A percentile compares a stretch with the other conserved stretches of the same genome.
phyloP scores from a whole-genome alignment of 805 yeast species.

The Wickerhamiella azymoides region DNA sequence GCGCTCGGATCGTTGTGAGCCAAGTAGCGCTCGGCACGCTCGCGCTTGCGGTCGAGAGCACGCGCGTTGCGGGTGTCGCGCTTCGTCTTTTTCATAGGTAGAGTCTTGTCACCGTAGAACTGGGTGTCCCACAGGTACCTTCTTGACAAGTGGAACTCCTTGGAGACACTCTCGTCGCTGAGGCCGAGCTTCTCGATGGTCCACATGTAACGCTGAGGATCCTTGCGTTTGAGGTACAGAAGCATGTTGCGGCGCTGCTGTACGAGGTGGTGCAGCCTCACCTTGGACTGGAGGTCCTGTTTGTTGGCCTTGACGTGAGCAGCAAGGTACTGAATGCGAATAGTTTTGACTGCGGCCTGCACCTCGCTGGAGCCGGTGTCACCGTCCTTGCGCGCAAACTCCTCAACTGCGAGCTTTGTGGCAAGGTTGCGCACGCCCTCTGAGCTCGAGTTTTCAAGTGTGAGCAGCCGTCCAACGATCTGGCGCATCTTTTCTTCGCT shows the following conservation, averaged over 20 bases:
- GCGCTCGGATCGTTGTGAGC: conserved; percentile 19
- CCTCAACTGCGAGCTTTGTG: conserved; percentile 51
- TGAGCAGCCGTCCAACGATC: conserved; percentile 56
- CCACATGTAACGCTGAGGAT: conserved; percentile 75
- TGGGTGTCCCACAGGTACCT: conserved; percentile 23
- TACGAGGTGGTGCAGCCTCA: conserved; percentile 65
- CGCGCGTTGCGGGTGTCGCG: conserved; percentile 18
- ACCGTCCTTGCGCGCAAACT: conserved; percentile 71
- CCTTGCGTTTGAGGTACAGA: conserved; percentile 64
- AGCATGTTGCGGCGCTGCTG: conserved; percentile 79
- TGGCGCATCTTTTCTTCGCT: conserved; percentile 45
- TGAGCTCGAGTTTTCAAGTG: conserved; percentile 55
- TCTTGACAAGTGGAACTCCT: conserved; percentile 45
- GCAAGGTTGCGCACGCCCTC: conserved; percentile 46
- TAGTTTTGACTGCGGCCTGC: conserved; percentile 83
- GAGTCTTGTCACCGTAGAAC: conserved; percentile 27
- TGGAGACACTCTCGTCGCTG: conserved; percentile 59
- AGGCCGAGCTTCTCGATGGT: conserved; percentile 78
- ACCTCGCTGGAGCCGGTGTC: conserved; percentile 95
- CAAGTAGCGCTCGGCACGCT: conserved; percentile 19
- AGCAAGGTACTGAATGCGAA: conserved; percentile 63
- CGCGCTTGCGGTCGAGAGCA: conserved; percentile 15
- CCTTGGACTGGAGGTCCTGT: conserved; percentile 59
- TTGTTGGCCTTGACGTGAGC: conserved; percentile 55
- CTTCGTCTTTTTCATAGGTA: conserved; percentile 23